Base-by-base conservation (phyloP, 495 filamentous ascomycete species). In the Aspergillus egyptiacus region DNA sequence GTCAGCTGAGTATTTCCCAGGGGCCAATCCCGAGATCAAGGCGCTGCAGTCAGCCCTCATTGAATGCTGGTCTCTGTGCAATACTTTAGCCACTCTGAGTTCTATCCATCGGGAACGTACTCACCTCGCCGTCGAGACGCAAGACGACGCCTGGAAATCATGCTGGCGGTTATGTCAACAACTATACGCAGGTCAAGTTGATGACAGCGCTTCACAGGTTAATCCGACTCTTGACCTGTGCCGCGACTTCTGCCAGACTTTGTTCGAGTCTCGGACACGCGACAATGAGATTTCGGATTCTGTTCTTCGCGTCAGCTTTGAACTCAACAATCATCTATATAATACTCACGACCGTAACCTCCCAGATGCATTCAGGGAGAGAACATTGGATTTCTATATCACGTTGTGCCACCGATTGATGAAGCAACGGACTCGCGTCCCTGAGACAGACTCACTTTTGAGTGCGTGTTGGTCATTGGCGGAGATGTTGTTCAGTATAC, bases 51-150 rank as follows among this genome's bases (percentile, higher is more conserved):
- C 80, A 18, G 90, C 89, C 0, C 74, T 96, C 9, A 80, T 82
- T 52, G 90, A 95, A 71, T 96, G 90, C 65, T 96, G 90, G 90
- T 94, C 87, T 1, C 67, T 96, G 28, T 96, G 90, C 67, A 96
- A 95, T 64, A 94, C 90, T 0, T 70, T 96, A 32, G 88, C 90
- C 18, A 84, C 76, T 43, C 73, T 96, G 20, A 94, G 89, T 67
- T 88, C 84, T 15, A 85, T 85, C 50, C 88, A 96, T 57, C 84
- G 88, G 15, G 79, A 87, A 58, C 74, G 85, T 18, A 83, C 88
- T 60, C 84, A 78, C 58, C 67, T 57, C 17, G 78, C 80, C 4
- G 79, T 79, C 22, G 84, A 82, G 19, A 76, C 81, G 28, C 85
- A 93, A 61, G 86, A 94, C 58, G 86, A 93, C 57, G 89, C 90